A percentile compares a stretch with the other conserved stretches of the same genome.
Conservation (phyloP, 2,329 filamentous ascomycete species). For the Aureobasidium sp. region DNA sequence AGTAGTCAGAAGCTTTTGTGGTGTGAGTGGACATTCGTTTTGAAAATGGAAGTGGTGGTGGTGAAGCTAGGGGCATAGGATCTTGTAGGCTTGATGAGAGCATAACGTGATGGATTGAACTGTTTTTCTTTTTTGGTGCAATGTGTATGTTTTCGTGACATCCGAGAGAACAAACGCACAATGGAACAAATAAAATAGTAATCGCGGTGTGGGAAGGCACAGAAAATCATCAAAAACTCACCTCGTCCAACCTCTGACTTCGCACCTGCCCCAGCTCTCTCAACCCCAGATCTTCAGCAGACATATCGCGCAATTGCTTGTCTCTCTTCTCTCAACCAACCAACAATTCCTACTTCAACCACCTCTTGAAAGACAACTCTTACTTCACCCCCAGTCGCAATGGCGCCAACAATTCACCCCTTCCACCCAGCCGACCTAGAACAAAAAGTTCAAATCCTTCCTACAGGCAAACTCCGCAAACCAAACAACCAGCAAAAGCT, state of each 20-base stretch:
- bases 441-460: constrained; percentile 44
- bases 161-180: neutral
- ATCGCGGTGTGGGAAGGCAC: neutral
- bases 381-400: constrained; percentile 25
- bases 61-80: neutral
- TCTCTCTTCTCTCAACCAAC: neutral
- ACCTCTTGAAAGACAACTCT: neutral
- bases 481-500: constrained; percentile 43
- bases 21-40: neutral
- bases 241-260: constrained; percentile 45
- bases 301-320: constrained; percentile 15
- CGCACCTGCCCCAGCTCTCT: constrained; percentile 46
- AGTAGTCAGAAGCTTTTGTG: neutral
- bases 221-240: constrained; percentile 25
- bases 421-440: constrained; percentile 48
- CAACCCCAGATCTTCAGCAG: constrained; percentile 43
- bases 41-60: neutral
- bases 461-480: constrained; percentile 47
- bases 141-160: neutral
- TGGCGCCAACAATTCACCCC: constrained; percentile 50
- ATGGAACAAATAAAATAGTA: neutral
- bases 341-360: constrained; percentile 18
- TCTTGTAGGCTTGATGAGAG: neutral
- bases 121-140: neutral
- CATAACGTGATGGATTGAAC: neutral